Evolutionary conservation across 208 protist species (phyloP).

Genomic region (Acanthamoeba polyphaga): DNA sequence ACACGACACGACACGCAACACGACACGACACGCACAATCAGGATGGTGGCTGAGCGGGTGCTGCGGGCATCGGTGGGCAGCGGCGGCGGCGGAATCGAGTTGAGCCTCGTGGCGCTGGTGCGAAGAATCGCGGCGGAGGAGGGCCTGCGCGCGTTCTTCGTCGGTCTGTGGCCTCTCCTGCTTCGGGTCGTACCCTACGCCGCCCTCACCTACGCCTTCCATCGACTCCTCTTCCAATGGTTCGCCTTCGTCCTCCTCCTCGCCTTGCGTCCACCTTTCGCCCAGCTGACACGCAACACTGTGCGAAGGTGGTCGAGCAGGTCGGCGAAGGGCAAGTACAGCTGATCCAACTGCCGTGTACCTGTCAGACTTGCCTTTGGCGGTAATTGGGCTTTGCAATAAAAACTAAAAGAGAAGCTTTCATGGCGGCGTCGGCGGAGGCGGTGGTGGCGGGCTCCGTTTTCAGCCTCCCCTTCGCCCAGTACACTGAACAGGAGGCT

Average conservation of each 20-base stretch:
- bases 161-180: neutral
- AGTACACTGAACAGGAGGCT: neutral
- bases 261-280: too few species aligned
- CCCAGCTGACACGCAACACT: too few species aligned
- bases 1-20: too few species aligned
- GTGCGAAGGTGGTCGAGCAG: too few species aligned
- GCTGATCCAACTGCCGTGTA: too few species aligned
- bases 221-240: neutral
- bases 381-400: too few species aligned
- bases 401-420: too few species aligned
- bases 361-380: too few species aligned
- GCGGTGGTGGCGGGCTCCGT: neutral
- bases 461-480: neutral
- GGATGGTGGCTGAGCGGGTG: neutral
- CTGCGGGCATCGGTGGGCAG: neutral
- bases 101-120: neutral
- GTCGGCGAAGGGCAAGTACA: too few species aligned
- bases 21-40: neutral
- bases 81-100: neutral
- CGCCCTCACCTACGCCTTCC: neutral
- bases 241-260: neutral
- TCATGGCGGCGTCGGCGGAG: neutral
- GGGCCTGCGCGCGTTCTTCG: neutral
- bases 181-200: conserved; percentile 4
- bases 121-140: conserved; percentile 9